Evolutionary conservation across 306 rosid genomes (phyloP), one percentile per base, ranked within the genome.

Genomic region (Albizia julibrissin): DNA sequence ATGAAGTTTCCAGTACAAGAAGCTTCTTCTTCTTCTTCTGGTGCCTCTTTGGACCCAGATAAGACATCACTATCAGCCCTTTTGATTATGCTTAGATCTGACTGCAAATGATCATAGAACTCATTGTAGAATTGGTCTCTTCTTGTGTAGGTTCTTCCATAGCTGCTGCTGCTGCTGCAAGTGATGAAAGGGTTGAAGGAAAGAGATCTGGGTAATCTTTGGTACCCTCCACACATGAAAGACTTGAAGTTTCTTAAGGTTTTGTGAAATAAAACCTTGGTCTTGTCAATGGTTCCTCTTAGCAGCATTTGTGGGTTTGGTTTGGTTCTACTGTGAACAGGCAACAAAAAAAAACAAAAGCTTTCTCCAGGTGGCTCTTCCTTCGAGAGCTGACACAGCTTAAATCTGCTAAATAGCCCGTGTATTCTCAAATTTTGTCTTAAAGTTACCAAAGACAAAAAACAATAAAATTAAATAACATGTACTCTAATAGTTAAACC

Each of bases 41-140:
- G 79, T 72, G 67, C 79, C 67, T 87, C 86, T 77, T 79, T 83
- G 3, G 84, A 47, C 22, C 81, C 69, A 27, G 56, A 21, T 56
- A 80, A 75, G 80, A 39, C 64, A 29, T 62, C 69, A 22, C 50
- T 65, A 34, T 71, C 80, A 70, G 11, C 75, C 85, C 81, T 89
- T 31, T 74, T 81, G 8, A 84, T 81, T 83, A 88, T 85, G 62
- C 76, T 80, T 6, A 90, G 83, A 82, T 87, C 91, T 82, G 90
- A 75, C 79, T 90, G 95, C 88, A 88, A 86, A 15, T 93, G 91
- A 71, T 91, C 97, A 46, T 90, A 90, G 34, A 91, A 90, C 85
- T 89, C 93, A 8, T 81, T 84, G 87, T 92, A 94, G 83, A 90
- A 85, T 56, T 87, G 82, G 76, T 94, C 93, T 46, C 82, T 86